Evolutionary conservation across 208 protist genomes (phyloP).

Genomic region (Acanthamoeba quina): DNA sequence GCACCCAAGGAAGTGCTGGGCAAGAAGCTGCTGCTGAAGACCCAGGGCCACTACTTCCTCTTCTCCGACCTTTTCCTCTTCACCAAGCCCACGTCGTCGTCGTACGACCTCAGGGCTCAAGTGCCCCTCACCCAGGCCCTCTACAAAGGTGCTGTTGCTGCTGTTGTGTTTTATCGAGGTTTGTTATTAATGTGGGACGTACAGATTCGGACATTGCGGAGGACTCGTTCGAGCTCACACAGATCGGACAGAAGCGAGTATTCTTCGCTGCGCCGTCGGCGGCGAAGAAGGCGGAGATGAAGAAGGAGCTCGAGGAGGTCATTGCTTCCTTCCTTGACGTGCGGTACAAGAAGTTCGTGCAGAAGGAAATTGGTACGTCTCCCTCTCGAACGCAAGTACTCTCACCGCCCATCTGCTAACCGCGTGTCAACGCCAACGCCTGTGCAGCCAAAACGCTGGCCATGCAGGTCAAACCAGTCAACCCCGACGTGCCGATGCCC

Average conservation of each 20-base stretch:
- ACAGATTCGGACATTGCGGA: slow-evolving; percentile 38
- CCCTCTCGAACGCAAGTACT: background rate
- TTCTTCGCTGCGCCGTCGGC: slow-evolving; percentile 21
- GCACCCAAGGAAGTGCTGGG: slow-evolving; percentile 50
- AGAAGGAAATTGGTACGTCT: slow-evolving; percentile 34
- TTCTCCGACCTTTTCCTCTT: slow-evolving; percentile 56
- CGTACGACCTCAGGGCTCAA: slow-evolving; percentile 39
- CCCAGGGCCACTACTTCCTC: slow-evolving; percentile 42
- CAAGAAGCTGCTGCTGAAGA: slow-evolving; percentile 39
- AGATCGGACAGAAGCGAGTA: slow-evolving; percentile 54
- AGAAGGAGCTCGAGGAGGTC: slow-evolving; percentile 50
- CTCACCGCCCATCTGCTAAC: background rate
- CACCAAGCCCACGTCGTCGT: slow-evolving; percentile 21
- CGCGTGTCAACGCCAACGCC: background rate
- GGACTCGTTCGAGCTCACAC: slow-evolving; percentile 41
- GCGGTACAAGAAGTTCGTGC: slow-evolving; percentile 55
- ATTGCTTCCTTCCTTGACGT: slow-evolving; percentile 5
- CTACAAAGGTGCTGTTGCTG: background rate
- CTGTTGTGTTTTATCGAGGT: background rate
- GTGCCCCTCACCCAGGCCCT: slow-evolving; percentile 49
- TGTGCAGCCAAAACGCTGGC: slow-evolving; percentile 24
- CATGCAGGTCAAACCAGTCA: slow-evolving; percentile 24
- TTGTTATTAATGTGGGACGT: background rate
- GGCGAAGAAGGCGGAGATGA: slow-evolving; percentile 48
- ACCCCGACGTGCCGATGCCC: slow-evolving; percentile 1